phyloP scores from a whole-genome alignment of 805 yeast species.

The Saccharomycopsis malanga region DNA sequence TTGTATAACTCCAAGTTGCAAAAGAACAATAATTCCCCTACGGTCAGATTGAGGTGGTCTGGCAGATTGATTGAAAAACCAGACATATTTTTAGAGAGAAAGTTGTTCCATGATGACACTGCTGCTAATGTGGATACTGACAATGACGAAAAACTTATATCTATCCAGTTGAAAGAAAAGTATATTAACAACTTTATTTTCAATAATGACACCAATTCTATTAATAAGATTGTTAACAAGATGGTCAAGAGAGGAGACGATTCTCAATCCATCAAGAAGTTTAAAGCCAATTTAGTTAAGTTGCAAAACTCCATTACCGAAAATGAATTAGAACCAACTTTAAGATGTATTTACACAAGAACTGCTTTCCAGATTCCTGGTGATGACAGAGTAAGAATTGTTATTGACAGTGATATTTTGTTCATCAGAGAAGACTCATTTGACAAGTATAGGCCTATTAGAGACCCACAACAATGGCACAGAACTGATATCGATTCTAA shows the following conservation, averaged over 20 bases:
- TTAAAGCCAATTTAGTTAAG: constrained; percentile 48
- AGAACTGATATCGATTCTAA: constrained; percentile 82
- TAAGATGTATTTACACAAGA: constrained; percentile 81
- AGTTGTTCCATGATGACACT: constrained; percentile 50
- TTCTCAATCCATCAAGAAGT: constrained; percentile 40
- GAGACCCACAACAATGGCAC: constrained; percentile 89
- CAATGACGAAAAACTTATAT: constrained; percentile 44
- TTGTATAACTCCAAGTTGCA: constrained; percentile 78
- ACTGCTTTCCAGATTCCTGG: constrained; percentile 98
- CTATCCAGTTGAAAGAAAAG: constrained; percentile 67
- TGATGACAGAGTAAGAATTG: constrained; percentile 84
- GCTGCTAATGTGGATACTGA: constrained; percentile 22
- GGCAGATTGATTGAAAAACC: constrained; percentile 75
- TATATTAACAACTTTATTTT: constrained; percentile 63
- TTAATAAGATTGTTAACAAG: constrained; percentile 46
- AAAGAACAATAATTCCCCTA: constrained; percentile 60
- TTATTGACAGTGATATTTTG: constrained; percentile 80
- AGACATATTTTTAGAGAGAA: constrained; percentile 76
- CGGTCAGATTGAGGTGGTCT: constrained; percentile 84
- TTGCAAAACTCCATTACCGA: constrained; percentile 57
- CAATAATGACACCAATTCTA: constrained; percentile 38
- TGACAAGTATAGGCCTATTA: constrained; percentile 76
- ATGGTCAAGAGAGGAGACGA: constrained; percentile 54
- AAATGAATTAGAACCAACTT: constrained; percentile 70
- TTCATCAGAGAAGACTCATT: constrained; percentile 89